Evolutionary conservation across 208 protist genomes (phyloP).

Genomic region (Acanthamoeba royreba): DNA sequence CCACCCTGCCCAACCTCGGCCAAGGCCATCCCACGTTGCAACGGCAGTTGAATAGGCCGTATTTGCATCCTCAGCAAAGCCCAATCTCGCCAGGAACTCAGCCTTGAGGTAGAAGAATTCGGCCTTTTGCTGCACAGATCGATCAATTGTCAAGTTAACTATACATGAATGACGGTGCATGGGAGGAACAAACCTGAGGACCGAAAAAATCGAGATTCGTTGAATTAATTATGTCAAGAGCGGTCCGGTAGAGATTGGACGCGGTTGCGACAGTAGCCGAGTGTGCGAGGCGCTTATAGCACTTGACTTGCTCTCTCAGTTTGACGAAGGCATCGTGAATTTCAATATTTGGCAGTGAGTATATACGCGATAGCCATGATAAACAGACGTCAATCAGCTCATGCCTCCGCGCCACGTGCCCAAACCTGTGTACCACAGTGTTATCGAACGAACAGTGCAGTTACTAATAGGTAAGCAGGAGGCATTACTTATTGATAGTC

Average conservation of each 20-base stretch:
- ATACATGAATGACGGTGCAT: no score
- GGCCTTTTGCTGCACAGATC: constrained; percentile 71
- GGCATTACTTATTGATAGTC: constrained; percentile 77
- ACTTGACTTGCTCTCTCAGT: constrained; percentile 77
- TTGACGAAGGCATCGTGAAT: constrained; percentile 76
- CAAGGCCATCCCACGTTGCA: constrained; percentile 47
- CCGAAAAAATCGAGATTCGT: constrained; percentile 72
- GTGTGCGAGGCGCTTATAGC: constrained; percentile 62
- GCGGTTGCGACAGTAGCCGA: neutral
- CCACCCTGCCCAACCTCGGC: neutral
- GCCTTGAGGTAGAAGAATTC: constrained; percentile 77
- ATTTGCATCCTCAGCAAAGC: constrained; percentile 62
- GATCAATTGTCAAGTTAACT: no score
- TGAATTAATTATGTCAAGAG: constrained; percentile 71
- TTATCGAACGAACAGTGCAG: constrained; percentile 67
- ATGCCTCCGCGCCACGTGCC: constrained; percentile 75
- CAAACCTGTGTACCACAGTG: constrained; percentile 74
- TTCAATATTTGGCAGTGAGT: constrained; percentile 76
- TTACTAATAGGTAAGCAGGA: no score
- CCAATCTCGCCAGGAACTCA: constrained; percentile 63
- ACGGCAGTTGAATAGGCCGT: constrained; percentile 62
- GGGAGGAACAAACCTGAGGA: no score
- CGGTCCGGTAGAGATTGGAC: constrained; percentile 50
- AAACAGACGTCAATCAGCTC: constrained; percentile 73
- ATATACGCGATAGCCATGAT: constrained; percentile 63